These are phyloP conservation scores for Linaria vulgaris DNA, from an alignment of 257 asterid species.

Conservation along the genomic window DNA sequence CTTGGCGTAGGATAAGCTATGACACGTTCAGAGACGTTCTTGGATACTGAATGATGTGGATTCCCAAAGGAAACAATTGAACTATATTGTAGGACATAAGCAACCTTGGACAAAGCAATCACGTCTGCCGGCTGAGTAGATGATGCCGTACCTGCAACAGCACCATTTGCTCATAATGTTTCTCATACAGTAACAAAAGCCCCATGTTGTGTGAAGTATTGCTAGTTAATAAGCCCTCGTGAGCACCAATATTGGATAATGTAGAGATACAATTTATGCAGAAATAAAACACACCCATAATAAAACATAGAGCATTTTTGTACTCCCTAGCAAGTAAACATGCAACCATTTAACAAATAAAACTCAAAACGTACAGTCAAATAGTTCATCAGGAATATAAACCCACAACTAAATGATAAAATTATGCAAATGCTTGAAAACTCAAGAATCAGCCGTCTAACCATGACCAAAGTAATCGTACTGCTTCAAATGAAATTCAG, in stretches of 20 bases:
- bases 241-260: constrained; percentile 13
- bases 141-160: constrained; percentile 59
- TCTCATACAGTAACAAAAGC: constrained; percentile 17
- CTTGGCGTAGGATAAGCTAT: constrained; percentile 20
- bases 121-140: constrained; percentile 71
- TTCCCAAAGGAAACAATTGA: constrained; percentile 4
- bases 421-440: neutral
- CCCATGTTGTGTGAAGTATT: constrained; percentile 17
- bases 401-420: constrained; percentile 10
- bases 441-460: constrained; percentile 42
- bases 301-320: constrained; percentile 14
- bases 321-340: constrained; percentile 19
- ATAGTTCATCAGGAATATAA: constrained; percentile 18
- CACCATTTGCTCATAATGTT: constrained; percentile 29
- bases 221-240: constrained; percentile 14
- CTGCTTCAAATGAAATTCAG: constrained; percentile 66
- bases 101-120: constrained; percentile 77
- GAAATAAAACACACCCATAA: neutral
- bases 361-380: constrained; percentile 8
- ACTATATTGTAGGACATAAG: constrained; percentile 18
- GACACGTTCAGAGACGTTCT: constrained; percentile 11
- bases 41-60: constrained; percentile 14
- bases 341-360: constrained; percentile 20
- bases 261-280: constrained; percentile 6
- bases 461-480: constrained; percentile 87